These are phyloP conservation scores for Hortaea werneckii DNA, from an alignment of 2,329 filamentous ascomycete genomes.

Conservation along the genomic window DNA sequence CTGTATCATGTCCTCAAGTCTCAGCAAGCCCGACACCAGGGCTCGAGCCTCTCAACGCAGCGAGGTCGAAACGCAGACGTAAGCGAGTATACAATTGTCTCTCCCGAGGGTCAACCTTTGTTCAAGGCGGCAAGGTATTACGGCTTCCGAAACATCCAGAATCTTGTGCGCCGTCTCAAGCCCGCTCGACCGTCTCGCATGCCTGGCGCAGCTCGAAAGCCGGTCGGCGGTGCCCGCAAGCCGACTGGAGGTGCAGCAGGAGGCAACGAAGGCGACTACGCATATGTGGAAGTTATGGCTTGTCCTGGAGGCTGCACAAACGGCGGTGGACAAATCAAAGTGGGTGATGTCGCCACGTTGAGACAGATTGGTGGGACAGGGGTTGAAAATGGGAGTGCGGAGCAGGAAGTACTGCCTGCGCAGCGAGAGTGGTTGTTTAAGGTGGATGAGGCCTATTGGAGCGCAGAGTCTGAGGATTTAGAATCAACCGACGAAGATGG, in stretches of 20 bases:
- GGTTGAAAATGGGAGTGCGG: constrained; percentile 25
- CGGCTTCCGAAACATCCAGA: constrained; percentile 96
- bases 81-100: constrained; percentile 66
- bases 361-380: constrained; percentile 24
- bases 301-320: constrained; percentile 99
- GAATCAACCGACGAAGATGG: constrained; percentile 4
- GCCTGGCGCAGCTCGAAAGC: constrained; percentile 59
- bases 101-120: constrained; percentile 37
- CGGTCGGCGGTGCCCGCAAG: constrained; percentile 28
- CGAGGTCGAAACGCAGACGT: constrained; percentile 86
- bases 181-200: constrained; percentile 68
- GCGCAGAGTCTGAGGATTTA: constrained; percentile 16
- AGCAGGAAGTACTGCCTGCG: constrained; percentile 47
- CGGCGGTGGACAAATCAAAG: constrained; percentile 88
- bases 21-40: constrained; percentile 59
- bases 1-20: constrained; percentile 73
- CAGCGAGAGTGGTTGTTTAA: constrained; percentile 77
- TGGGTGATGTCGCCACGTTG: constrained; percentile 57
- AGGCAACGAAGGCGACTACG: constrained; percentile 49
- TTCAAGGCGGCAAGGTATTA: constrained; percentile 87
- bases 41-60: constrained; percentile 58
- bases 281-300: constrained; percentile 98
- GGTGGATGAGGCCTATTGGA: constrained; percentile 49
- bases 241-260: constrained; percentile 28
- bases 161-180: constrained; percentile 84